These are phyloP conservation scores for Kwoniella dejecticola DNA, from an alignment of 768 basidiomycete genomes.

Conservation along the genomic window DNA sequence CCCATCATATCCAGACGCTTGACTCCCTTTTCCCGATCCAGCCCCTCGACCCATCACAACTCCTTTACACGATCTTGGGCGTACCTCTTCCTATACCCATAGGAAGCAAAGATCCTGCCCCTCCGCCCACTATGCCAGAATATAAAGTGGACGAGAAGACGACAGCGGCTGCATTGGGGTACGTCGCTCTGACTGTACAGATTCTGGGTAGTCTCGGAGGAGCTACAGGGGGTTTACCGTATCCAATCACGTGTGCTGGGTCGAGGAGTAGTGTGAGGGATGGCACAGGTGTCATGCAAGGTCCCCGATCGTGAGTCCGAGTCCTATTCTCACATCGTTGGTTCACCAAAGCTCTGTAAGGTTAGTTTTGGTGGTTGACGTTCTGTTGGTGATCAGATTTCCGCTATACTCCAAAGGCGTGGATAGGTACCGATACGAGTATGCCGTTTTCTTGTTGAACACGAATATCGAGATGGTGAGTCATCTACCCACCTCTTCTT, in stretches of 20 bases:
- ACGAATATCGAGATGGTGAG: conserved; percentile 93
- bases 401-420: conserved; percentile 92
- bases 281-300: conserved; percentile 91
- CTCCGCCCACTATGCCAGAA: conserved; percentile 67
- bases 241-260: conserved; percentile 86
- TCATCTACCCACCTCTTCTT: neutral
- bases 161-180: conserved; percentile 86
- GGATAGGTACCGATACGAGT: conserved; percentile 95
- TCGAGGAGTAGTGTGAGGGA: conserved; percentile 90
- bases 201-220: conserved; percentile 69
- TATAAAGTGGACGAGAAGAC: conserved; percentile 68
- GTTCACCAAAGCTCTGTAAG: too few species aligned
- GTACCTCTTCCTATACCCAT: conserved; percentile 89
- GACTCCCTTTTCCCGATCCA: conserved; percentile 86
- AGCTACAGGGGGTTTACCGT: conserved; percentile 67
- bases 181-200: conserved; percentile 82
- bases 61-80: conserved; percentile 84
- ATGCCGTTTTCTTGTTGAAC: conserved; percentile 93
- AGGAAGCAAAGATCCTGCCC: conserved; percentile 73
- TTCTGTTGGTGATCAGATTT: too few species aligned
- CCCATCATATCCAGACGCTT: conserved; percentile 67
- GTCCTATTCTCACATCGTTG: too few species aligned
- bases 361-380: too few species aligned
- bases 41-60: conserved; percentile 74
- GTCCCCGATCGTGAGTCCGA: conserved; percentile 88